Base-by-base conservation (phyloP, 2,329 filamentous ascomycete species). In the Podosphaera xanthii region DNA sequence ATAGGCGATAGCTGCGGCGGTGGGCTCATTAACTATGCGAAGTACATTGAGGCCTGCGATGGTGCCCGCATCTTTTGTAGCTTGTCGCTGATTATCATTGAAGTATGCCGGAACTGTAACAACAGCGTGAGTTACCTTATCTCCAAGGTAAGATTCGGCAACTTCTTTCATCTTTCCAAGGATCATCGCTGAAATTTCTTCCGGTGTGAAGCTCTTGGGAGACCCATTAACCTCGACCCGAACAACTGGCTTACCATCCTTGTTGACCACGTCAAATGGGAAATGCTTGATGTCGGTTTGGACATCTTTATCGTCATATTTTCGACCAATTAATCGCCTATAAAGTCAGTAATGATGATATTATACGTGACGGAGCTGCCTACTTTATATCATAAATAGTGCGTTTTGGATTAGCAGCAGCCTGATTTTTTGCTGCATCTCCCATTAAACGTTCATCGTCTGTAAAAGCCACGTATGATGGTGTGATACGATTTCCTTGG, bases 381-480 rank as follows among this genome's bases (percentile, higher is more conserved):
- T 74, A 89, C 86, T 91, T 92, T 75, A 89, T 77, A 69, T 91
- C 86, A 70, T 77, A 91, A 70, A 91, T 79, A 58, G 86, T 91
- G 70, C 83, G 81, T 66, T 69, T 74, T 53, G 86, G 87, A 78
- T 91, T 91, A 60, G 82, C 74, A 63, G 86, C 83, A 70, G 86
- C 89, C 78, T 94, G 89, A 77, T 94, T 94, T 84, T 95, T 95
- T 69, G 89, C 89, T 69, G 92, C 88, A 74, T 98, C 92, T 79
- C 92, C 92, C 67, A 98, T 89, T 66, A 98, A 79, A 71, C 92
- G 84, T 76, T 97, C 92, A 64, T 96, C 89, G 69, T 97, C 90
- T 73, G 89, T 97, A 74, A 94, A 95, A 69, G 88, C 89, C 71
- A 95, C 89, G 74, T 92, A 95, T 64, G 88, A 94, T 59, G 89